Percentiles rank a stretch among this genome's conserved stretches.
Evolutionary conservation across 108 stramenopile genomes (phyloP).

Genomic region (Nitzschia putrida): DNA sequence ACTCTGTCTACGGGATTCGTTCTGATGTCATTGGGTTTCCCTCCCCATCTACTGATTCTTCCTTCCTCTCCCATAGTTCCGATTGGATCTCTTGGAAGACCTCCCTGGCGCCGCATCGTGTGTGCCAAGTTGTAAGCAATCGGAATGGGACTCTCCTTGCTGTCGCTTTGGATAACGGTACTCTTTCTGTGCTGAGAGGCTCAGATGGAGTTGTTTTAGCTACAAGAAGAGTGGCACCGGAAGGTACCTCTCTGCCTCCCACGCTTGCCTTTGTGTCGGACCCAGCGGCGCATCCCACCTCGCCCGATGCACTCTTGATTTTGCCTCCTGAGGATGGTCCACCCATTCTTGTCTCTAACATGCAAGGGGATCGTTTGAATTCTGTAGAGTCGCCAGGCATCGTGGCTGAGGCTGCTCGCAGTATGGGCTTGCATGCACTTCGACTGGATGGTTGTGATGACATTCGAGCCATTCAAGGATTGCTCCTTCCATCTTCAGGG

Average conservation of each 20-base stretch:
- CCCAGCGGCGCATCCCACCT: background rate
- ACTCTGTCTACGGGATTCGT: slow-evolving; percentile 29
- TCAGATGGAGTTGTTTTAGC: slow-evolving; percentile 62
- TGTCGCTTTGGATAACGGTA: slow-evolving; percentile 53
- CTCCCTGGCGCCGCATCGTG: slow-evolving; percentile 45
- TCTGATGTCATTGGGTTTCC: background rate
- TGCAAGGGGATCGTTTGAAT: slow-evolving; percentile 64
- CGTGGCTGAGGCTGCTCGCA: slow-evolving; percentile 47
- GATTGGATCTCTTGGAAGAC: slow-evolving; percentile 48
- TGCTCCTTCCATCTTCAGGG: background rate
- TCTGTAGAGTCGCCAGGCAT: slow-evolving; percentile 30
- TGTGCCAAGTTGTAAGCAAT: slow-evolving; percentile 55
- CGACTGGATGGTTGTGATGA: slow-evolving; percentile 7
- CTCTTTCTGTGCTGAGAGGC: slow-evolving; percentile 63
- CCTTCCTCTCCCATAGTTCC: background rate
- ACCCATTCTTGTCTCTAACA: slow-evolving; percentile 65
- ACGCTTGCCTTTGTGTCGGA: slow-evolving; percentile 12
- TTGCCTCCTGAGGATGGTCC: slow-evolving; percentile 32
- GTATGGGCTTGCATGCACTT: slow-evolving; percentile 57
- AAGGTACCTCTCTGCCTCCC: slow-evolving; percentile 23
- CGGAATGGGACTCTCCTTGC: slow-evolving; percentile 57
- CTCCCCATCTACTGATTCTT: slow-evolving; percentile 6
- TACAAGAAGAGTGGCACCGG: slow-evolving; percentile 51
- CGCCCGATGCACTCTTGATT: slow-evolving; percentile 37
- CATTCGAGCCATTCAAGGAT: slow-evolving; percentile 18